phyloP scores from a whole-genome alignment of 1,284 basidiomycete species.

The Apiotrichum domesticum region DNA sequence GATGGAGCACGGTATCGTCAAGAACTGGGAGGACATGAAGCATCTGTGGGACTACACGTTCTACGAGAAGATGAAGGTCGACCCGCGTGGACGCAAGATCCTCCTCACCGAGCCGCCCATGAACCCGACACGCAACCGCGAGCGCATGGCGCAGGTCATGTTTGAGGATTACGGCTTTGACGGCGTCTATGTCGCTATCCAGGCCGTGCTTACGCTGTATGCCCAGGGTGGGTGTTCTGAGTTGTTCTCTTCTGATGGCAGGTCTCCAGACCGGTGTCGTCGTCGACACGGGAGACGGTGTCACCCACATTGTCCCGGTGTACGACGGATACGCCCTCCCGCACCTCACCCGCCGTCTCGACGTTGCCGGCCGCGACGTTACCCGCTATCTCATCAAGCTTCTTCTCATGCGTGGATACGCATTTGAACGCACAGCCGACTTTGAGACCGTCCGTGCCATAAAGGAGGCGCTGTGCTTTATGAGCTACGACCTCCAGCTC shows the following conservation, averaged over 20 bases:
- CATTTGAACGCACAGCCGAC: slow-evolving; percentile 98
- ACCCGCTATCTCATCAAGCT: slow-evolving; percentile 98
- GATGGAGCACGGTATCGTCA: slow-evolving; percentile 98
- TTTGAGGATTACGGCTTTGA: slow-evolving; percentile 98
- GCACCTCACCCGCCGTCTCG: slow-evolving; percentile 86
- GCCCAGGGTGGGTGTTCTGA: slow-evolving; percentile 71
- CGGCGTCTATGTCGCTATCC: slow-evolving; percentile 95
- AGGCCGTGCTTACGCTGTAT: slow-evolving; percentile 95
- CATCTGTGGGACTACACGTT: slow-evolving; percentile 99
- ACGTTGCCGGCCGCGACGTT: slow-evolving; percentile 96
- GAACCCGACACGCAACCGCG: slow-evolving; percentile 92
- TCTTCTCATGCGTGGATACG: slow-evolving; percentile 95
- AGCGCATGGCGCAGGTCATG: slow-evolving; percentile 97
- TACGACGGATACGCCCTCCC: slow-evolving; percentile 95
- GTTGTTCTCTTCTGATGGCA: slow-evolving; percentile 38
- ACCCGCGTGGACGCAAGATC: slow-evolving; percentile 82
- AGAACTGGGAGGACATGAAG: slow-evolving; percentile 99
- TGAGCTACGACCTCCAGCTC: slow-evolving; percentile 91
- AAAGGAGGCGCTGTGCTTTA: slow-evolving; percentile 98
- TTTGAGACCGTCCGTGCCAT: slow-evolving; percentile 98
- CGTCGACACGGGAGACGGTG: slow-evolving; percentile 97
- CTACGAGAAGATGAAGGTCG: slow-evolving; percentile 85
- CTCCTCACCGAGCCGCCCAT: slow-evolving; percentile 98
- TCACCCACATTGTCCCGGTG: slow-evolving; percentile 97
- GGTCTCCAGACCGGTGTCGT: slow-evolving; percentile 97